Base-by-base conservation (phyloP, 1,284 basidiomycete genomes). In the Uromyces viciae-fabae region DNA sequence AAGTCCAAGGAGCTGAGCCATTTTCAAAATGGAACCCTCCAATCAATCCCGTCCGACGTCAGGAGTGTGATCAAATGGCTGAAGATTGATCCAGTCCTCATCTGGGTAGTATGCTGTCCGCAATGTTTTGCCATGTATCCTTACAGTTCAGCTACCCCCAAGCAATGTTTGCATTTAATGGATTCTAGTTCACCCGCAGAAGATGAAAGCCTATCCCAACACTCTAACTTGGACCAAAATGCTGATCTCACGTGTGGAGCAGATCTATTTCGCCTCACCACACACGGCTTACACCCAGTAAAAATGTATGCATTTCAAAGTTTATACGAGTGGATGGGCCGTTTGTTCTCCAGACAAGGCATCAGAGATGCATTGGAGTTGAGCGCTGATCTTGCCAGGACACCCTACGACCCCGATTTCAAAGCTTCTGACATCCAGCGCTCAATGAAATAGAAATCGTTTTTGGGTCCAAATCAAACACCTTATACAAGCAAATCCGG, bases 41-140 rank as follows among this genome's bases (percentile, higher is more conserved):
- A 79, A 46, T 17, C 49, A 11, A 11, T 72, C 19, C 54, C 76
- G 25, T 40, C 22, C 2, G 52, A 79, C 46, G 38, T 72, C 28
- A 14, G 54, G 17, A 72, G 25, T 42, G 38, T 60, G 42, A 58
- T 79, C 40, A n/a, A 60, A 2, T 58, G 76, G 76, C 25, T 79
- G 25, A n/a, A 43, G 19, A 72, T 79, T 22, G 76, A 79, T 72
- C 76, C 76, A 7, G 31, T 28, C 0, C 19, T 79, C 11, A 40
- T 71, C 42, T 28, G 36, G 1, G 54, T 79, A 9, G 42, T 60
- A 2, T 79, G 76, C 54, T 79, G 76, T 72, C 68, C 2, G 49
- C 14, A 3, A 4, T 79, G 64, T 31, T 79, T 79, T 49, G 68
- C 66, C 11, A 60, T 79, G 68, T 79, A 79, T 54, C 76, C 76